Evolutionary conservation across 2,329 filamentous ascomycete species (phyloP).

Genomic region (Aspergillus hiratsukae): DNA sequence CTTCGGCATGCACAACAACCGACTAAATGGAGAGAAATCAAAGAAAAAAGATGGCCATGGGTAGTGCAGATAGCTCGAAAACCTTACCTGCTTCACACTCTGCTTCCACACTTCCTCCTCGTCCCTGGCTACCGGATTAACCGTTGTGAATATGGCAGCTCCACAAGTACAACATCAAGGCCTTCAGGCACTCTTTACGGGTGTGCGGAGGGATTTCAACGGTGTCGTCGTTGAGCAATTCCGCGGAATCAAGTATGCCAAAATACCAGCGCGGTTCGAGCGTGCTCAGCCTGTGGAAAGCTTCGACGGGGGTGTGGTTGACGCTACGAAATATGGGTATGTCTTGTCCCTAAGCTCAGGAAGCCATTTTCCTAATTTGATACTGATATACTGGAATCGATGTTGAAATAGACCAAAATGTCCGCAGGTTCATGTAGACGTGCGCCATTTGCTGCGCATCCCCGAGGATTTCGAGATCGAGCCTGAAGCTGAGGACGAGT

Average conservation of each 20-base stretch:
- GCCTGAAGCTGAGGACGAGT: conserved; percentile 39
- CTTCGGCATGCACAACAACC: conserved; percentile 9
- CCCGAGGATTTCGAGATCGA: conserved; percentile 30
- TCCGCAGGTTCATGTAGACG: conserved; percentile 40
- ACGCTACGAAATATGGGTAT: conserved; percentile 34
- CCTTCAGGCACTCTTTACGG: conserved; percentile 26
- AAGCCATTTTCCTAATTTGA: neutral
- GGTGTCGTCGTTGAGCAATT: conserved; percentile 22
- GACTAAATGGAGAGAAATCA: neutral
- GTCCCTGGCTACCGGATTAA: neutral
- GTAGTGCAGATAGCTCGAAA: neutral
- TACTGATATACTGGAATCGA: too few relatives aligned
- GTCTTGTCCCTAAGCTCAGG: neutral
- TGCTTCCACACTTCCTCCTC: neutral
- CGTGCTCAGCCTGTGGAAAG: conserved; percentile 19
- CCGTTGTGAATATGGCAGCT: conserved; percentile 15
- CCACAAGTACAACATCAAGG: conserved; percentile 19
- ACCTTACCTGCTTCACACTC: neutral
- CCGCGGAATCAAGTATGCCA: conserved; percentile 30
- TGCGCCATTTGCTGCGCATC: conserved; percentile 42
- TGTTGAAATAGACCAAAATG: conserved; percentile 35
- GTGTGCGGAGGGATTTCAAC: conserved; percentile 13
- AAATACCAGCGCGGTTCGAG: conserved; percentile 28
- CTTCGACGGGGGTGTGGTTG: conserved; percentile 24
- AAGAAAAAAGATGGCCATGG: neutral